Evolutionary conservation across 1,284 basidiomycete genomes (phyloP), one percentile per base, ranked within the genome.

Genomic region (Heterobasidion occidentale): DNA sequence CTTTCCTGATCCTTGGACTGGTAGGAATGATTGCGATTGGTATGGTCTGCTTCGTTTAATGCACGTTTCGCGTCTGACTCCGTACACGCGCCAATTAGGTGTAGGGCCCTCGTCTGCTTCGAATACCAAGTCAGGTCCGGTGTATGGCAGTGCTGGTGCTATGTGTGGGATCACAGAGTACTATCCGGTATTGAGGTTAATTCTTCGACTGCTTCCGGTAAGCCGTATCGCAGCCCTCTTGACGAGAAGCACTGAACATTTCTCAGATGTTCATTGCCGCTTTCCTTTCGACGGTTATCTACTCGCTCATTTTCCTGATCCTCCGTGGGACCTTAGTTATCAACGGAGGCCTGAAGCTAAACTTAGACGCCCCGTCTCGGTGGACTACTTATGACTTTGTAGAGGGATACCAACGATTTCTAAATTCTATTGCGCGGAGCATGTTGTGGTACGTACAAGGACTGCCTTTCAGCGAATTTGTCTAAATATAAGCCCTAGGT

Each of bases 151-250:
- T 51, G 70, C 72, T 36, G 76, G 73, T 9, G 62, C 81, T 27
- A 71, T 76, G 11, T 89, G 86, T 58, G 76, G 77, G 6, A 74
- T 88, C 35, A 70, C 74, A 45, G 49, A 56, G 36, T 65, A 68
- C 9, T 77, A 78, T 61, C 71, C 73, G 5, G 68, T 70, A 42
- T 61, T 72, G 5, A 70, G 76, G 59, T 77, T 84, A 57, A 63
- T 77, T 36, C 76, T 85, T 50, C 79, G 82, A 59, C 68, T 84
- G 38, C 66, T 87, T 52, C 87, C 86, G 19, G 86, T 88, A 63
- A 38, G 61, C 62, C 3, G 34, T 11, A 2, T 42, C n/a, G 47
- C 52, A 27, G 36, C 33, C 36, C 11, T 34, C 27, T 27, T 27
- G 27, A 27, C 6, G 5, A 27, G 27, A 27, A 27, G 27, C 27